These are phyloP conservation scores for Peltaster fructicola DNA, from an alignment of 2,329 filamentous ascomycete genomes.

Conservation along the genomic window DNA sequence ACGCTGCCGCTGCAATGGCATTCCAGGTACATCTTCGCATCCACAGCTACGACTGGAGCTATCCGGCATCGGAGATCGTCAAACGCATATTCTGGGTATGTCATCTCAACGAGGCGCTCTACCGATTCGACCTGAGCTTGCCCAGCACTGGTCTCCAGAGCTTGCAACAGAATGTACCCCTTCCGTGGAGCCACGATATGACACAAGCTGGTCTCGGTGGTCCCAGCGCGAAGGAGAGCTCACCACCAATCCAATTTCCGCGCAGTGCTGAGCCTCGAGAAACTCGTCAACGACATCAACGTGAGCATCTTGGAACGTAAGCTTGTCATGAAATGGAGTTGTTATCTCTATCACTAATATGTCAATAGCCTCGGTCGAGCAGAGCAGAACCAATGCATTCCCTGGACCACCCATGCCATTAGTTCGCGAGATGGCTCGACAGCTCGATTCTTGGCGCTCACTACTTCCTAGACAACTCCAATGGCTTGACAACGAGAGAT, in stretches of 20 bases:
- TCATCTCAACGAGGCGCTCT: conserved; percentile 29
- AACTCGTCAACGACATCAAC: conserved; percentile 37
- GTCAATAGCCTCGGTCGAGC: too few species aligned
- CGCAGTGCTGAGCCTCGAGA: conserved; percentile 40
- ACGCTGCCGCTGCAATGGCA: conserved; percentile 36
- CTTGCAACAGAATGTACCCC: conserved; percentile 35
- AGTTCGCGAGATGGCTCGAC: conserved; percentile 34
- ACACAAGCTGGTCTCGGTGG: conserved; percentile 8
- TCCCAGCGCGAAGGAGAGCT: conserved; percentile 31
- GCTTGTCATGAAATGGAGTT: too few species aligned
- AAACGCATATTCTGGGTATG: conserved; percentile 41
- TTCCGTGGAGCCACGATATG: conserved; percentile 33
- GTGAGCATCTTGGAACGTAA: conserved; percentile 34
- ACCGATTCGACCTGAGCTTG: conserved; percentile 41
- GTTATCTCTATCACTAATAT: too few species aligned
- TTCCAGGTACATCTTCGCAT: conserved; percentile 40
- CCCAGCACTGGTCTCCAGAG: conserved; percentile 37
- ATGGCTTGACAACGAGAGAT: conserved; percentile 38
- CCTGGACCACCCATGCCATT: conserved; percentile 24
- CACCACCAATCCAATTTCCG: conserved; percentile 41
- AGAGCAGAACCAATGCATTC: too few species aligned
- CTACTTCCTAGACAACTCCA: conserved; percentile 37
- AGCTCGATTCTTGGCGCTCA: conserved; percentile 40
- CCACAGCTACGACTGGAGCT: conserved; percentile 27
- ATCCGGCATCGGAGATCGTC: conserved; percentile 32